Evolutionary conservation across 106 monocot species (phyloP).

Genomic region (Dendrobium catenatum): DNA sequence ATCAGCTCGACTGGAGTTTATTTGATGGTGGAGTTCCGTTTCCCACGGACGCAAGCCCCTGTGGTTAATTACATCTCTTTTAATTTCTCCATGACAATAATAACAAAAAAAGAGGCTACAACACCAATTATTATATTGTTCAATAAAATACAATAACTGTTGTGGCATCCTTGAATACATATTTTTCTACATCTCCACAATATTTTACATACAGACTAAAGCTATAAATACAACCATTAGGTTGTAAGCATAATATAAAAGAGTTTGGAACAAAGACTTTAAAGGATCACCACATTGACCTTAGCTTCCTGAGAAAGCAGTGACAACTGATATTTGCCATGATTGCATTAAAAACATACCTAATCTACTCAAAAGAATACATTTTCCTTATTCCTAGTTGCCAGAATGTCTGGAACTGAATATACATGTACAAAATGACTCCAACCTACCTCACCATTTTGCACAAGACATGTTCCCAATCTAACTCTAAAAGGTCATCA

Average conservation of each 20-base stretch:
- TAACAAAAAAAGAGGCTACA: not conserved
- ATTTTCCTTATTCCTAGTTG: not conserved
- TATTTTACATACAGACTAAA: not conserved
- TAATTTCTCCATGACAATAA: not conserved
- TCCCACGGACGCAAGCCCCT: too few relatives aligned
- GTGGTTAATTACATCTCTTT: not conserved
- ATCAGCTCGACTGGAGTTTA: too few relatives aligned
- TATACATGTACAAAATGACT: not conserved
- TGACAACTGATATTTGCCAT: not conserved
- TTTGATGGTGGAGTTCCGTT: too few relatives aligned
- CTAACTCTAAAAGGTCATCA: not conserved
- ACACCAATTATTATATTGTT: not conserved
- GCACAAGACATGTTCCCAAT: slow-evolving; percentile 1
- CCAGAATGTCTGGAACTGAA: not conserved
- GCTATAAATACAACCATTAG: not conserved
- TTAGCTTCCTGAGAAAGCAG: not conserved
- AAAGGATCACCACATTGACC: not conserved
- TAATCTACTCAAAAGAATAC: not conserved
- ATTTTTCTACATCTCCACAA: not conserved
- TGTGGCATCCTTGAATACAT: not conserved
- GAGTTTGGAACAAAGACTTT: not conserved
- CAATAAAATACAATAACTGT: not conserved
- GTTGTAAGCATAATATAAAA: not conserved
- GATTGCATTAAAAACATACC: not conserved
- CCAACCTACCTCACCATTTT: not conserved